Evolutionary conservation across 306 rosid species (phyloP).

Genomic region (Acacia melanoxylon): DNA sequence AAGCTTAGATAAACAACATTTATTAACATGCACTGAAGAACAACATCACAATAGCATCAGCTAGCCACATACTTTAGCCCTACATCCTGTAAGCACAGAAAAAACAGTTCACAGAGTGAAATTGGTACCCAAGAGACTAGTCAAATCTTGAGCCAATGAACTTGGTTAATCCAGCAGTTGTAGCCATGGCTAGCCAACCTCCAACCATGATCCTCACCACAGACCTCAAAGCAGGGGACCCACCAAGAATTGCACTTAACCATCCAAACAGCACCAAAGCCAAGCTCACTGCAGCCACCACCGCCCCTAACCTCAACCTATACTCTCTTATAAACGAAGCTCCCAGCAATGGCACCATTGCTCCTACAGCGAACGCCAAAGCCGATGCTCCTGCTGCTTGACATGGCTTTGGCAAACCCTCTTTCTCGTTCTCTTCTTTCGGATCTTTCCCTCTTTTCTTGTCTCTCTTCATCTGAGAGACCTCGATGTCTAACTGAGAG

Average conservation of each 20-base stretch:
- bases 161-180: constrained; percentile 82
- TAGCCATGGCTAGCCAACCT: constrained; percentile 91
- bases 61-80: background rate
- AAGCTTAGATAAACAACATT: background rate
- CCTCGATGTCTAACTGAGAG: constrained; percentile 79
- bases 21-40: background rate
- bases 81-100: background rate
- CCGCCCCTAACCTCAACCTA: constrained; percentile 56
- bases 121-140: constrained; percentile 43
- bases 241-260: constrained; percentile 75
- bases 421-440: constrained; percentile 37
- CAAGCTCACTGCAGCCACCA: constrained; percentile 65
- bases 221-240: constrained; percentile 59
- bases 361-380: constrained; percentile 80
- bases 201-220: constrained; percentile 65
- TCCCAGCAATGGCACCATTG: constrained; percentile 81
- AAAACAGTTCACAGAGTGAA: background rate
- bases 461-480: constrained; percentile 72
- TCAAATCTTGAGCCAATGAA: constrained; percentile 56
- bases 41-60: background rate
- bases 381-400: constrained; percentile 94
- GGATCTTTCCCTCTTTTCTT: constrained; percentile 26
- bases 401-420: constrained; percentile 70
- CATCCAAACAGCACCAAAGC: constrained; percentile 77
- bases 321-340: constrained; percentile 77